Conservation (phyloP, 495 filamentous ascomycete genomes). For the Aspergillus funiculosus region DNA sequence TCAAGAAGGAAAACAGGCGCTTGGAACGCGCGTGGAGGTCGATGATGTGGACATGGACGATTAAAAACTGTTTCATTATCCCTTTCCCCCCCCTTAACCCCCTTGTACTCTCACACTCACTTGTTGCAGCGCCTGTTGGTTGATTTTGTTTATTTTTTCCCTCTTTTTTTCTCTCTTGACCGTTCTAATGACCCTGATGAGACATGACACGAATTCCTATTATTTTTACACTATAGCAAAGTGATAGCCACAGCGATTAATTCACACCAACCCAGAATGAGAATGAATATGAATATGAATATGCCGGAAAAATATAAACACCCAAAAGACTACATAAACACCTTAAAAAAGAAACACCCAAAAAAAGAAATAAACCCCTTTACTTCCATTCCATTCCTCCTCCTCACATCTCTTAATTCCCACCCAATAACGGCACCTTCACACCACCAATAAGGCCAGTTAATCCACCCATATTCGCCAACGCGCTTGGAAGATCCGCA, state of each 20-base stretch:
- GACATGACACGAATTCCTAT: neutral
- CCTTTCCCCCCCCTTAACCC: conserved; percentile 4
- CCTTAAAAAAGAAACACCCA: too few species aligned
- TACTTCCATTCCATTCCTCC: neutral
- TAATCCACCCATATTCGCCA: conserved; percentile 6
- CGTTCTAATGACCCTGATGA: conserved; percentile 5
- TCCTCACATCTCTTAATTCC: neutral
- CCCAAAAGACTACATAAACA: too few species aligned
- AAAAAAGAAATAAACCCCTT: neutral
- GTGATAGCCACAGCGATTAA: conserved; percentile 1
- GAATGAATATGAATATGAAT: neutral
- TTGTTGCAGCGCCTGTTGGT: neutral
- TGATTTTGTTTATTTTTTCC: neutral
- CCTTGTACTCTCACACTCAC: neutral
- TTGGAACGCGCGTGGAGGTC: conserved; percentile 74
- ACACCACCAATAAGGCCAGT: neutral
- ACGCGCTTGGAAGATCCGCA: neutral
- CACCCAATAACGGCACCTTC: conserved; percentile 2
- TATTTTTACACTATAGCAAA: conserved; percentile 1
- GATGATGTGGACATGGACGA: conserved; percentile 49
- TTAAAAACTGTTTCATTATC: conserved; percentile 12
- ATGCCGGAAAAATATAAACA: too few species aligned
- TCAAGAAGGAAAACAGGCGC: conserved; percentile 74
- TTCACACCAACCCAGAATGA: neutral
- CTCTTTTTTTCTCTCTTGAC: neutral